These are phyloP conservation scores for Metroxylon sagu DNA, from an alignment of 176 grass and related monocot species.

Conservation along the genomic window DNA sequence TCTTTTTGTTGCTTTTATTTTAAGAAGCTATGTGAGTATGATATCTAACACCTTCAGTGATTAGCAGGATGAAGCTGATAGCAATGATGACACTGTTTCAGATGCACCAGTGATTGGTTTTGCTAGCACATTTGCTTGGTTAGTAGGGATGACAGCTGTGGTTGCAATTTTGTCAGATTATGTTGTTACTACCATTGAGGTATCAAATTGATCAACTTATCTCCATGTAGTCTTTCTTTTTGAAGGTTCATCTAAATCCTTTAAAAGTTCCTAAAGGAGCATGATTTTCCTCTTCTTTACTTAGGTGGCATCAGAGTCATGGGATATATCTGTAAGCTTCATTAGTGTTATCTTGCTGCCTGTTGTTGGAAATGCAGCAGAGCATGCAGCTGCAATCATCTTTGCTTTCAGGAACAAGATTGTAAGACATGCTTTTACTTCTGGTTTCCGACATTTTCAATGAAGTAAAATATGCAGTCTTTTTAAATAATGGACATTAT, in stretches of 20 bases:
- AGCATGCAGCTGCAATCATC: slow-evolving; percentile 93
- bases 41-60: too few species aligned
- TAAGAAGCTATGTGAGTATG: too few species aligned
- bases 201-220: slow-evolving; percentile 11
- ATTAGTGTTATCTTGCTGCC: slow-evolving; percentile 92
- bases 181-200: slow-evolving; percentile 81
- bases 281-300: slow-evolving; percentile 21
- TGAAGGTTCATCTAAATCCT: slow-evolving; percentile 1
- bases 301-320: slow-evolving; percentile 76
- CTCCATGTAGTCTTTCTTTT: slow-evolving; percentile 3
- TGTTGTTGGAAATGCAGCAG: slow-evolving; percentile 87
- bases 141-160: slow-evolving; percentile 52
- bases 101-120: slow-evolving; percentile 63
- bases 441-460: not conserved
- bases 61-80: slow-evolving; percentile 28
- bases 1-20: too few species aligned
- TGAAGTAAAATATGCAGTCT: not conserved
- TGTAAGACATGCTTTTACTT: slow-evolving; percentile 26
- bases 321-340: slow-evolving; percentile 71
- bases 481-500: not conserved
- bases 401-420: slow-evolving; percentile 93
- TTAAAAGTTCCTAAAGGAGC: slow-evolving; percentile 14
- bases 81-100: slow-evolving; percentile 25
- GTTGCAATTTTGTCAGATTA: slow-evolving; percentile 77
- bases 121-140: slow-evolving; percentile 65